phyloP scores from a whole-genome alignment of 2,329 filamentous ascomycete species.

The Sclerotinia borealis region DNA sequence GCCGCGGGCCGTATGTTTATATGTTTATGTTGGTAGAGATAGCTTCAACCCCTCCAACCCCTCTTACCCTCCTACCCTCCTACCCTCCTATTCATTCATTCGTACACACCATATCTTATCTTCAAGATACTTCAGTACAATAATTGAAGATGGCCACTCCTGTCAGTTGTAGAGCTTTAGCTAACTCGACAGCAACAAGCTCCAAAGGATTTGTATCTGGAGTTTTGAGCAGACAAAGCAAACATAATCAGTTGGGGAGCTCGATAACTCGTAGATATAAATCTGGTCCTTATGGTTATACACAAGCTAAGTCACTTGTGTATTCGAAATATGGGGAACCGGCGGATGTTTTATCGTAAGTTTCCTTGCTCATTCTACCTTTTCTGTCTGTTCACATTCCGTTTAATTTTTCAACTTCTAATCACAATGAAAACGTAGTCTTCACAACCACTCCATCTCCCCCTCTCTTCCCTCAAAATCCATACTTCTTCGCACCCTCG shows the following conservation, averaged over 20 bases:
- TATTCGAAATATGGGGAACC: slow-evolving; percentile 73
- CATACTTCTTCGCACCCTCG: slow-evolving; percentile 80
- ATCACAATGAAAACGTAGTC: slow-evolving; percentile 34
- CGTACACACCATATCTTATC: background rate
- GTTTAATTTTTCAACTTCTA: slow-evolving; percentile 3
- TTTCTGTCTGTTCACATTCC: background rate
- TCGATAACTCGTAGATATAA: slow-evolving; percentile 36
- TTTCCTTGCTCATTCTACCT: background rate
- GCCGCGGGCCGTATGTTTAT: too few relatives aligned
- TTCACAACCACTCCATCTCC: slow-evolving; percentile 72
- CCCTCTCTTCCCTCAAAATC: slow-evolving; percentile 60
- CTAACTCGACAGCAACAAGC: background rate
- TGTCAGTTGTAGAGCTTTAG: background rate
- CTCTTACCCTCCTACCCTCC: too few relatives aligned
- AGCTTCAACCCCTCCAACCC: too few relatives aligned
- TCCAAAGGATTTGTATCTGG: background rate
- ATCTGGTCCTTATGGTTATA: slow-evolving; percentile 67
- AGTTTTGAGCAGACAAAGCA: background rate
- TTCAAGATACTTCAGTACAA: background rate
- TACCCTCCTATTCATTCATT: background rate
- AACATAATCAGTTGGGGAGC: background rate
- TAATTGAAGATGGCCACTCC: background rate
- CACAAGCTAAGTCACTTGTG: slow-evolving; percentile 75
- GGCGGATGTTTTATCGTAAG: slow-evolving; percentile 58
- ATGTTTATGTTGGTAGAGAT: too few relatives aligned